Evolutionary conservation across 768 basidiomycete species (phyloP).

Genomic region (Coprinellus aureogranulatus): DNA sequence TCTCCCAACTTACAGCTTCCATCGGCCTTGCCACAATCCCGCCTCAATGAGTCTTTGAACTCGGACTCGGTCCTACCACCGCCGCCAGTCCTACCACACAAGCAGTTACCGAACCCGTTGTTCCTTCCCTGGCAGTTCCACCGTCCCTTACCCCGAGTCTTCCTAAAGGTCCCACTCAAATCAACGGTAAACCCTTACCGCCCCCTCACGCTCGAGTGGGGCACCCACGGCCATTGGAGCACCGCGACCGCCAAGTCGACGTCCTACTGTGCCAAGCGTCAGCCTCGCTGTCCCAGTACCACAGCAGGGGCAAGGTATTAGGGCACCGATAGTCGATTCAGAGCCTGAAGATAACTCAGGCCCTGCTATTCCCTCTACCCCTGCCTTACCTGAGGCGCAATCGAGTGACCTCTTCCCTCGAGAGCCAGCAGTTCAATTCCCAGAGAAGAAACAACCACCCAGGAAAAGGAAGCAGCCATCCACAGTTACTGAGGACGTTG

Average conservation of each 20-base stretch:
- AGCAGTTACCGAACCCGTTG: no score
- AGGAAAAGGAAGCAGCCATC: slow-evolving; percentile 16
- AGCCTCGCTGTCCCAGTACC: neutral
- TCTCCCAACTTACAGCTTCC: neutral
- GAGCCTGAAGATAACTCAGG: neutral
- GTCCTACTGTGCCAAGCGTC: neutral
- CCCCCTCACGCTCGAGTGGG: neutral
- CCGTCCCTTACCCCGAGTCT: neutral
- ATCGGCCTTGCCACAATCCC: neutral
- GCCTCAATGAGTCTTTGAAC: no score
- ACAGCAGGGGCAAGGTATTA: neutral
- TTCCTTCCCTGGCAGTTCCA: no score
- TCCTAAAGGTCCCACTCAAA: neutral
- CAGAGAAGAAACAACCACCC: slow-evolving; percentile 11
- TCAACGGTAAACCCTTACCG: neutral
- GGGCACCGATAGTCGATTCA: neutral
- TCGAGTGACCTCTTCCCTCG: neutral
- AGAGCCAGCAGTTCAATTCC: neutral
- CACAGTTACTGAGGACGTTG: slow-evolving; percentile 16
- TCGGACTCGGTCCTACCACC: neutral
- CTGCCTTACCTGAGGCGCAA: neutral
- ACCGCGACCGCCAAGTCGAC: neutral
- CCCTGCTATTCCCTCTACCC: slow-evolving; percentile 1
- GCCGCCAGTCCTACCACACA: no score
- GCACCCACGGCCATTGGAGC: neutral